phyloP scores from a whole-genome alignment of 208 protist genomes.

The Plasmodiophora brassicae region DNA sequence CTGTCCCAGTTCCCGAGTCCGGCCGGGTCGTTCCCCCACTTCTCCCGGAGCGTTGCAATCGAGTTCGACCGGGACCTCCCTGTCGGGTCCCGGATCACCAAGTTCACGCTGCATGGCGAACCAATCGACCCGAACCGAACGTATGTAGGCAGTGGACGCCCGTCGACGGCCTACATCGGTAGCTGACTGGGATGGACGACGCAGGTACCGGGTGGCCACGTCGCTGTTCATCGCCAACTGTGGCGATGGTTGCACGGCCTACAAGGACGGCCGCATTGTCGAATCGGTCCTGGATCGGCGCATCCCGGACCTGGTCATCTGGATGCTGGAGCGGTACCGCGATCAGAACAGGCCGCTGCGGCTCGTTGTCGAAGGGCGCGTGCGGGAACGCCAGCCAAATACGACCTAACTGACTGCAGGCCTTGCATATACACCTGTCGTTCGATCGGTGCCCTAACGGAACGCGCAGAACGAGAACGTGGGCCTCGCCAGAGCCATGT shows the following conservation, averaged over 20 bases:
- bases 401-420: no score
- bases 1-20: not conserved
- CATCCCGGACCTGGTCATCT: not conserved
- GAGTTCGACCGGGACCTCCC: not conserved
- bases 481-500: no score
- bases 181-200: no score
- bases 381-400: not conserved
- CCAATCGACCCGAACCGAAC: not conserved
- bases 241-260: not conserved
- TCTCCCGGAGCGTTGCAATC: not conserved
- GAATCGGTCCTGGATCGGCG: not conserved
- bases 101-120: not conserved
- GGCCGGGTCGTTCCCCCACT: not conserved
- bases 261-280: not conserved
- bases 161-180: no score
- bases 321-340: not conserved
- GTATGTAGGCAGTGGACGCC: not conserved
- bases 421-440: no score
- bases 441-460: no score
- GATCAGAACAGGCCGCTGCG: not conserved
- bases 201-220: not conserved
- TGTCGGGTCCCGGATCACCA: not conserved
- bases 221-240: not conserved
- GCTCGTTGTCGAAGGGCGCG: not conserved
- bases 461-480: no score